Evolutionary conservation across 495 filamentous ascomycete genomes (phyloP).

Genomic region (Entonaema liquescens): DNA sequence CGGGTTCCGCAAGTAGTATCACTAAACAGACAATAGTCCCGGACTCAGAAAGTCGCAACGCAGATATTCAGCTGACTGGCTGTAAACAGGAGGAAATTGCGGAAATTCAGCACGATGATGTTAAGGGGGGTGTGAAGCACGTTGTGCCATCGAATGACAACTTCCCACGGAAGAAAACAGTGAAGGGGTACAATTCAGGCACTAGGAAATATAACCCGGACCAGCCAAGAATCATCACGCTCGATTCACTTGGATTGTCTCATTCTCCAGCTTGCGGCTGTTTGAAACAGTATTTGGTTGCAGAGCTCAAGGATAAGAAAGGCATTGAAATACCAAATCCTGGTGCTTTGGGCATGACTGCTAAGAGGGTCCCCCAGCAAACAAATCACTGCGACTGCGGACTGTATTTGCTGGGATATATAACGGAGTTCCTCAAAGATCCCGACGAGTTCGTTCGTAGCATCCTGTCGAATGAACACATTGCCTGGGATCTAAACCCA

Average conservation of each 20-base stretch:
- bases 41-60: slow-evolving; percentile 11
- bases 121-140: slow-evolving; percentile 22
- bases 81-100: slow-evolving; percentile 13
- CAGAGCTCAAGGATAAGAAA: slow-evolving; percentile 76
- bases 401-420: slow-evolving; percentile 81
- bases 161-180: slow-evolving; percentile 28
- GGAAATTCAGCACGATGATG: slow-evolving; percentile 9
- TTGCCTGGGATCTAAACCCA: slow-evolving; percentile 50
- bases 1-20: slow-evolving; percentile 5
- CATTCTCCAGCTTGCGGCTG: slow-evolving; percentile 69
- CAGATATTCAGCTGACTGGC: neutral
- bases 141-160: slow-evolving; percentile 5
- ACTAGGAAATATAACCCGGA: slow-evolving; percentile 49
- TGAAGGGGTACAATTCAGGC: slow-evolving; percentile 36
- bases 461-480: slow-evolving; percentile 45
- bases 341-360: slow-evolving; percentile 70
- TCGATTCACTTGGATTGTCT: slow-evolving; percentile 78
- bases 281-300: slow-evolving; percentile 79
- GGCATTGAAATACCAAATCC: slow-evolving; percentile 63
- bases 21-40: slow-evolving; percentile 30
- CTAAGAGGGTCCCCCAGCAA: slow-evolving; percentile 76
- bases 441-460: slow-evolving; percentile 67
- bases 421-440: slow-evolving; percentile 77
- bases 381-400: slow-evolving; percentile 90
- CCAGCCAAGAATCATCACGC: slow-evolving; percentile 78